These are phyloP conservation scores for Nigrograna mackinnonii DNA, from an alignment of 2,329 filamentous ascomycete genomes.

Conservation along the genomic window DNA sequence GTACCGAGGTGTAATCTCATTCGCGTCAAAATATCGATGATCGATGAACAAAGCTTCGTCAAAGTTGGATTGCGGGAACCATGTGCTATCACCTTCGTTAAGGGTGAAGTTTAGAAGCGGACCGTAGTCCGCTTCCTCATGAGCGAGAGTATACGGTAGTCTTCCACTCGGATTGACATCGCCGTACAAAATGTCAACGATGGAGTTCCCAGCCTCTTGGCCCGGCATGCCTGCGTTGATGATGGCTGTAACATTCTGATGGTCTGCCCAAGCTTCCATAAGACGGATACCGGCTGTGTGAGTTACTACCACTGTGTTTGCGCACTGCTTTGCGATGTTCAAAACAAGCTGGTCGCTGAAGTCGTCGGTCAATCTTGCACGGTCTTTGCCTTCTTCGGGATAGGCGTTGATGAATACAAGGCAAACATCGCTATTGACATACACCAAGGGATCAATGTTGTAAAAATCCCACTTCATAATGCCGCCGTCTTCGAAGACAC, in stretches of 20 bases:
- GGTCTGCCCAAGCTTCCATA: conserved; percentile 42
- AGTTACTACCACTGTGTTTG: conserved; percentile 52
- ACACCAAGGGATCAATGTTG: background rate
- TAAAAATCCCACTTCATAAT: background rate
- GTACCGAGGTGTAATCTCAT: conserved; percentile 17
- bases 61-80: conserved; percentile 50
- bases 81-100: conserved; percentile 43
- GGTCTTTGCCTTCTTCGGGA: conserved; percentile 50
- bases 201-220: conserved; percentile 42
- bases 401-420: conserved; percentile 65
- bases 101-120: conserved; percentile 32
- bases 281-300: conserved; percentile 34
- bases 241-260: conserved; percentile 45
- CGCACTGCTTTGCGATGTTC: conserved; percentile 43
- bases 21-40: conserved; percentile 55
- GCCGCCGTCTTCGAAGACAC: background rate
- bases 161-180: conserved; percentile 77
- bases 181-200: conserved; percentile 65
- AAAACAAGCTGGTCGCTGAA: conserved; percentile 33
- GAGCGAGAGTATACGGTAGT: conserved; percentile 83
- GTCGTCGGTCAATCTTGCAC: conserved; percentile 30
- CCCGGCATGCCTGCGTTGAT: conserved; percentile 43
- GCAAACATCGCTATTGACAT: conserved; percentile 44
- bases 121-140: conserved; percentile 68
- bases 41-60: conserved; percentile 57